phyloP scores from a whole-genome alignment of 2,329 filamentous ascomycete genomes.

The Aspergillus novoparasiticus region DNA sequence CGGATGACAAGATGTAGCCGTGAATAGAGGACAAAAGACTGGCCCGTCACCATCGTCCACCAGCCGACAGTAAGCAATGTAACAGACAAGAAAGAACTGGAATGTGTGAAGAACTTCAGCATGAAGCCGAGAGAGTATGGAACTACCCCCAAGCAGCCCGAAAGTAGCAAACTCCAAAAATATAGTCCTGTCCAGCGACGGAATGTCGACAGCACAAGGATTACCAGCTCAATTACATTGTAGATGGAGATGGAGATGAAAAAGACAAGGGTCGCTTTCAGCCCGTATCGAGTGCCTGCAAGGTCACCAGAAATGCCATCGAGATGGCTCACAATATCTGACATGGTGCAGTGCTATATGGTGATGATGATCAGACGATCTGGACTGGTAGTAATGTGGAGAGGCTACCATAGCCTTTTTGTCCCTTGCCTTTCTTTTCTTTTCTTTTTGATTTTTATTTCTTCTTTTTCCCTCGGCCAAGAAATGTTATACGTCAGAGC shows the following conservation, averaged over 20 bases:
- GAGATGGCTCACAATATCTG: conserved; percentile 22
- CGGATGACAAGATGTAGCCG: conserved; percentile 62
- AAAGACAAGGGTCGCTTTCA: conserved; percentile 30
- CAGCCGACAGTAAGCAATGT: conserved; percentile 57
- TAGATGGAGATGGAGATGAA: conserved; percentile 46
- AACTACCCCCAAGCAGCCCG: conserved; percentile 39
- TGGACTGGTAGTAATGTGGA: neutral
- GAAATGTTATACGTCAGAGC: neutral
- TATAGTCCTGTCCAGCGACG: conserved; percentile 44
- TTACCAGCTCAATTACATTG: conserved; percentile 52
- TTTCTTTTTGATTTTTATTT: neutral
- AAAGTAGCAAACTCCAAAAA: conserved; percentile 45
- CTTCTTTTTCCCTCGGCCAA: neutral
- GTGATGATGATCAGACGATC: neutral
- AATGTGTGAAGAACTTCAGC: conserved; percentile 42
- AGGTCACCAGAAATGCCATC: conserved; percentile 36
- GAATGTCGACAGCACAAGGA: conserved; percentile 44
- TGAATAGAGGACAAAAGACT: conserved; percentile 64
- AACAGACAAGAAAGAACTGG: conserved; percentile 36
- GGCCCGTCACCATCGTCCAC: conserved; percentile 64
- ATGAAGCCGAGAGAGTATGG: conserved; percentile 47
- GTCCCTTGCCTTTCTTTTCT: too few species aligned
- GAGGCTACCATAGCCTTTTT: neutral
- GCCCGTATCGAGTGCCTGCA: conserved; percentile 21
- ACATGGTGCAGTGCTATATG: neutral